Base-by-base conservation (phyloP, 495 filamentous ascomycete genomes). In the Sordaria brevicollis region DNA sequence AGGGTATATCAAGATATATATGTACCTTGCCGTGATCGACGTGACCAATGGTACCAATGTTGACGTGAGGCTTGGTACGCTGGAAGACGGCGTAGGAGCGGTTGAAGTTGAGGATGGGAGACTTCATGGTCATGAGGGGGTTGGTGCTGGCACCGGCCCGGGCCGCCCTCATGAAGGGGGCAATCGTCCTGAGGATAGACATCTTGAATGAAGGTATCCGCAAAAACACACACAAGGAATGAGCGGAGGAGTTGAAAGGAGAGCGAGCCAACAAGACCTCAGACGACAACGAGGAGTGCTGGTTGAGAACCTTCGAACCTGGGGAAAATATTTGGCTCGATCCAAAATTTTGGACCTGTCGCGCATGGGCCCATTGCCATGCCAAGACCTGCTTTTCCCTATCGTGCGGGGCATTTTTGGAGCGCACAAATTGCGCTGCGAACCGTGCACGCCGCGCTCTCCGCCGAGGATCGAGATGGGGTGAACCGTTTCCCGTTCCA, bases 1-100 rank as follows among this genome's bases (percentile, higher is more conserved):
- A 68, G 65, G 49, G 57, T 25, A 49, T 57, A 36, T 71, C 62
- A n/a, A n/a, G n/a, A n/a, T n/a, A n/a, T 62, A 3, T 34, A 68
- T 67, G 74, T 81, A 96, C 94, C 90, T 99, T 99, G 84, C 95
- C 95, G 83, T 99, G 95, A 88, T 99, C 95, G 81, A 99, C 95
- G 84, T 99, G 95, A 72, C 95, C 95, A 84, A 99, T 99, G 74
- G 95, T 99, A 93, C 93, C 95, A 77, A 99, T 94, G 83, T 99
- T 99, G 72, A 98, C 93, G 78, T 99, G 95, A 67, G 96, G 95
- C 86, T 98, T 99, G 78, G 85, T 91, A 72, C 95, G 89, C 87
- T 96, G 88, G 79, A 91, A 99, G 74, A 87, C 90, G 66, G 92
- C 93, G 76, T 95, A 89, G 74, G 87, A 86, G 76, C 92, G 86